Base-by-base conservation (phyloP, 495 filamentous ascomycete genomes). In the Neurospora terricola region DNA sequence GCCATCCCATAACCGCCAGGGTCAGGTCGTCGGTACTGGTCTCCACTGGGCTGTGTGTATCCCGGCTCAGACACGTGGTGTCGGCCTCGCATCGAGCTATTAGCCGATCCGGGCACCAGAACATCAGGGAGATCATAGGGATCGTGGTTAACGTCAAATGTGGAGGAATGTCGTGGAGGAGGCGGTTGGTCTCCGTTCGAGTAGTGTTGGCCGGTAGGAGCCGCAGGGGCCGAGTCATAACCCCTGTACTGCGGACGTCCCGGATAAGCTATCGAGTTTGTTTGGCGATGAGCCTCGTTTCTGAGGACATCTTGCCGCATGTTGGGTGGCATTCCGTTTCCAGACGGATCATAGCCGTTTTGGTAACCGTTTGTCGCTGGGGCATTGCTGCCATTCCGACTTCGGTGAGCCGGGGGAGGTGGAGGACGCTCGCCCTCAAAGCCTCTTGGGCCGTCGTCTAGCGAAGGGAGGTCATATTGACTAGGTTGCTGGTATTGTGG, bases 11-110 rank as follows among this genome's bases (percentile, higher is more conserved):
- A 78, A 2, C 73, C 72, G 39, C 70, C 76, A 14, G 14, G 23
- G 7, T 62, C 54, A 2, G 54, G 54, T 92, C 90, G 76, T 91
- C 90, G 62, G 92, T 90, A 6, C 86, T 88, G 30, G 90, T 88
- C 73, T 92, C 90, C 90, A 92, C 90, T 18, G 84, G 82, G 43
- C 85, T 84, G 73, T 85, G 75, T 36, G 78, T 66, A 34, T 66
- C 54, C 54, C 23, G 48, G 43, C 43, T 48, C 43, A 48, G n/a
- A 3, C 9, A 1, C 43, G 1, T 14, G 43, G 5, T 59, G 1
- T 1, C 54, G 54, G 54, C 54, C 54, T 18, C 54, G 23, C 54
- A 66, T 4, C 27, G 54, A 34, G 54, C 27, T 34, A 18, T 66
- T 66, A 34, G 54, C 54, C 30, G 54, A 66, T 16, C 54, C 54